Evolutionary conservation across 2,329 filamentous ascomycete genomes (phyloP).

Genomic region (Penicillium decumbens): DNA sequence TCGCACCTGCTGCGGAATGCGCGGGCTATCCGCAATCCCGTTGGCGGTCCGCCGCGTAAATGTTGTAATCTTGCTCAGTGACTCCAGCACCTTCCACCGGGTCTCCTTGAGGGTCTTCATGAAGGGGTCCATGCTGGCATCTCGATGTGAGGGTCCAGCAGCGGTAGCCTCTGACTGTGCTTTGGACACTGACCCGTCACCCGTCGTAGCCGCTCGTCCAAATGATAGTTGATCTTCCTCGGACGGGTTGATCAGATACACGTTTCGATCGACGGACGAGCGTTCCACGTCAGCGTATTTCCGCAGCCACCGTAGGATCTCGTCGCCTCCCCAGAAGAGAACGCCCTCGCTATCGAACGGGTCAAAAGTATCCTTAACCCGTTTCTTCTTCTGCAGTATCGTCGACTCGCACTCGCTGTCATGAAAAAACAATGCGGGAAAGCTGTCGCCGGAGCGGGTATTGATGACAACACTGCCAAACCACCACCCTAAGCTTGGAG

Average conservation of each 20-base stretch:
- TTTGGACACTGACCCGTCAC: conserved; percentile 38
- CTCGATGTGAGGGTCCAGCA: conserved; percentile 41
- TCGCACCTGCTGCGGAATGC: conserved; percentile 80
- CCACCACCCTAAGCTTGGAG: conserved; percentile 96
- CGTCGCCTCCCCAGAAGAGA: conserved; percentile 97
- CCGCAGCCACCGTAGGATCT: conserved; percentile 85
- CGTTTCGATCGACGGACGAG: conserved; percentile 78
- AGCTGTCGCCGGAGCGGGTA: conserved; percentile 81
- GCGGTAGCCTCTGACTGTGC: conserved; percentile 34
- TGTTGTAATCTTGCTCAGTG: conserved; percentile 94
- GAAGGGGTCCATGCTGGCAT: conserved; percentile 84
- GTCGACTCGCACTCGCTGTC: conserved; percentile 95
- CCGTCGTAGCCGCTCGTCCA: conserved; percentile 46
- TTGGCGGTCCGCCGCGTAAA: conserved; percentile 90
- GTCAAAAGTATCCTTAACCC: conserved; percentile 78
- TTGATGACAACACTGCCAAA: conserved; percentile 95
- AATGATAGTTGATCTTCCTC: conserved; percentile 81
- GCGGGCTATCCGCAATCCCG: conserved; percentile 85
- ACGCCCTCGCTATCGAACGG: conserved; percentile 74
- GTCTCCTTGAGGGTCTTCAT: conserved; percentile 92
- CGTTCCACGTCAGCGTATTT: conserved; percentile 78
- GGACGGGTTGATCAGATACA: conserved; percentile 84
- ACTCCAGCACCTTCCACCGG: conserved; percentile 93
- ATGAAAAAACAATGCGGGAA: conserved; percentile 95
- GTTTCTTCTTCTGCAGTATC: conserved; percentile 85